Conservation (phyloP, 2,329 filamentous ascomycete genomes). For the Fusarium goolgardi region DNA sequence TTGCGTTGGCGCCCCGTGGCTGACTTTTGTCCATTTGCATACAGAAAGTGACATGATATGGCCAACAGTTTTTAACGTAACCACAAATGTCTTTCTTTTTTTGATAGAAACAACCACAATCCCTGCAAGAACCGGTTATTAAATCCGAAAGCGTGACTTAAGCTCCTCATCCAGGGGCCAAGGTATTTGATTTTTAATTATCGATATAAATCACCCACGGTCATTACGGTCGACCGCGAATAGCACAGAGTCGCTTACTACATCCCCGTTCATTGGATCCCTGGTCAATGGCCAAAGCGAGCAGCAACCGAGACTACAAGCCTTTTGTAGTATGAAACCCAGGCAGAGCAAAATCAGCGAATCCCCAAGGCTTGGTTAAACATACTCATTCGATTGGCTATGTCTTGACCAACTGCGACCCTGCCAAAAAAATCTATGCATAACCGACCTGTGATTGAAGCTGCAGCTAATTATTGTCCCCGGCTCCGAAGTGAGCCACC, state of each 20-base stretch:
- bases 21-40: slow-evolving; percentile 16
- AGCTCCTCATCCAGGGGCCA: slow-evolving; percentile 4
- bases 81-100: slow-evolving; percentile 14
- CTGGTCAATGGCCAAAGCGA: slow-evolving; percentile 13
- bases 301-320: slow-evolving; percentile 7
- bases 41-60: slow-evolving; percentile 15
- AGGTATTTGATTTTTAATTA: neutral
- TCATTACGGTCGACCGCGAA: slow-evolving; percentile 16
- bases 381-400: slow-evolving; percentile 14
- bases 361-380: slow-evolving; percentile 7
- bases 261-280: neutral
- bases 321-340: slow-evolving; percentile 9
- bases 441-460: slow-evolving; percentile 23
- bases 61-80: slow-evolving; percentile 1
- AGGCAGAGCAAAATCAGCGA: slow-evolving; percentile 2
- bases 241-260: neutral
- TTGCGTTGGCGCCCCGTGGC: slow-evolving; percentile 22
- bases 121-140: neutral
- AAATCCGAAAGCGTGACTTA: neutral
- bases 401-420: slow-evolving; percentile 9
- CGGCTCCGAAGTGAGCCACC: slow-evolving; percentile 18
- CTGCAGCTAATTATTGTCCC: slow-evolving; percentile 15
- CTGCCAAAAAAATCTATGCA: slow-evolving; percentile 9
- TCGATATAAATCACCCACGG: slow-evolving; percentile 10
- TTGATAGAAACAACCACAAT: neutral